These are phyloP conservation scores for Pigoraptor vietnamica DNA, from an alignment of 78 protist species.

Conservation along the genomic window DNA sequence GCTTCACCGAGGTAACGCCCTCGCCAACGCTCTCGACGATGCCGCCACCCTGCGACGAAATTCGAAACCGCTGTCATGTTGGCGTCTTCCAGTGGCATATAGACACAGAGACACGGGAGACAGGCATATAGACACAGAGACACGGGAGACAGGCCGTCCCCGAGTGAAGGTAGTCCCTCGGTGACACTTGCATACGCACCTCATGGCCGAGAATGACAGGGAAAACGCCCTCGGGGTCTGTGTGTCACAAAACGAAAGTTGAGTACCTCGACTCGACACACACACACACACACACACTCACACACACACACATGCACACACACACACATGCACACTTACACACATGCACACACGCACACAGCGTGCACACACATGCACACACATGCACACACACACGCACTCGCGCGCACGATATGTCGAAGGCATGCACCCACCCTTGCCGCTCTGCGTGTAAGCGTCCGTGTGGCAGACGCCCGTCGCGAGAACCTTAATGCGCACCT, in stretches of 20 bases:
- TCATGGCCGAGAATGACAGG: slow-evolving; percentile 90
- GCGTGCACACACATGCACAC: background rate
- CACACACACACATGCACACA: background rate
- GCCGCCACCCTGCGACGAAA: slow-evolving; percentile 66
- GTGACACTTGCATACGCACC: slow-evolving; percentile 4
- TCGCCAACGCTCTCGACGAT: slow-evolving; percentile 90
- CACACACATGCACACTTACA: background rate
- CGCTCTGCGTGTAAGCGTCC: slow-evolving; percentile 73
- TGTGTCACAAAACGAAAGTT: background rate
- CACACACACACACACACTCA: background rate
- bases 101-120: background rate
- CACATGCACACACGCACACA: background rate
- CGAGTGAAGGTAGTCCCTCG: background rate
- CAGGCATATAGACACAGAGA: no score
- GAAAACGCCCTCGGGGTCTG: slow-evolving; percentile 79
- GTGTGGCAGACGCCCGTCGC: slow-evolving; percentile 90
- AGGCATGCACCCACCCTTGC: background rate
- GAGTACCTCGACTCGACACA: no score
- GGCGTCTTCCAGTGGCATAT: no score
- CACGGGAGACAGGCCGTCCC: background rate
- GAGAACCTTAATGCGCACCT: slow-evolving; percentile 79
- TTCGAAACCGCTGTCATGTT: background rate
- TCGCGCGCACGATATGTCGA: no score
- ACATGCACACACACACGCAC: background rate
- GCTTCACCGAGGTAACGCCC: slow-evolving; percentile 70